phyloP scores from a whole-genome alignment of 1,139 yeast genomes.

The Saccharomyces hybrid region DNA sequence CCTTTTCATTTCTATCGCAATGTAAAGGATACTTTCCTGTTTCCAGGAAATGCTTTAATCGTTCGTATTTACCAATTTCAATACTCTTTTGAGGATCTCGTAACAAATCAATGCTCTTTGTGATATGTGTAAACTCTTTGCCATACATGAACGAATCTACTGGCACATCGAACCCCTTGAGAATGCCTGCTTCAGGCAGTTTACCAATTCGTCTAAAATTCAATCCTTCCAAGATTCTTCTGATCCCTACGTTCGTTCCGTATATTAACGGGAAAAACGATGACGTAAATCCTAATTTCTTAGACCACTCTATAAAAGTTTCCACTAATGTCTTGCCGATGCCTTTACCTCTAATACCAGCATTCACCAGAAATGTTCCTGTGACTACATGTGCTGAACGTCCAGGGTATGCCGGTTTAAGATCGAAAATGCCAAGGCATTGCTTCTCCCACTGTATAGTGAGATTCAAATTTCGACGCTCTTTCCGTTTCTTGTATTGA shows the following conservation, averaged over 20 bases:
- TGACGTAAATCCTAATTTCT: conserved; percentile 61
- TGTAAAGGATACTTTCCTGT: conserved; percentile 82
- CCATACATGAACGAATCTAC: conserved; percentile 66
- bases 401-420: conserved; percentile 73
- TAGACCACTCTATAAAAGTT: conserved; percentile 57
- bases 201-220: conserved; percentile 70
- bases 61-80: conserved; percentile 46
- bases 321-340: conserved; percentile 57
- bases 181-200: conserved; percentile 55
- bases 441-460: conserved; percentile 78
- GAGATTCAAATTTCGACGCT: conserved; percentile 23
- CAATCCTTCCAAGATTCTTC: conserved; percentile 62
- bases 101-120: conserved; percentile 27
- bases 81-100: conserved; percentile 24
- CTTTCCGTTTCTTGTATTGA: conserved; percentile 24
- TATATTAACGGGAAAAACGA: conserved; percentile 80
- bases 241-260: conserved; percentile 60
- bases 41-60: conserved; percentile 67
- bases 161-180: conserved; percentile 52
- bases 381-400: conserved; percentile 74
- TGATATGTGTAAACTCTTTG: conserved; percentile 37
- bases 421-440: conserved; percentile 70
- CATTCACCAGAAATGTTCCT: conserved; percentile 66
- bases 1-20: conserved; percentile 75
- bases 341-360: conserved; percentile 44